Conservation (phyloP, 2,329 filamentous ascomycete species). For the Aspergillus awamori region DNA sequence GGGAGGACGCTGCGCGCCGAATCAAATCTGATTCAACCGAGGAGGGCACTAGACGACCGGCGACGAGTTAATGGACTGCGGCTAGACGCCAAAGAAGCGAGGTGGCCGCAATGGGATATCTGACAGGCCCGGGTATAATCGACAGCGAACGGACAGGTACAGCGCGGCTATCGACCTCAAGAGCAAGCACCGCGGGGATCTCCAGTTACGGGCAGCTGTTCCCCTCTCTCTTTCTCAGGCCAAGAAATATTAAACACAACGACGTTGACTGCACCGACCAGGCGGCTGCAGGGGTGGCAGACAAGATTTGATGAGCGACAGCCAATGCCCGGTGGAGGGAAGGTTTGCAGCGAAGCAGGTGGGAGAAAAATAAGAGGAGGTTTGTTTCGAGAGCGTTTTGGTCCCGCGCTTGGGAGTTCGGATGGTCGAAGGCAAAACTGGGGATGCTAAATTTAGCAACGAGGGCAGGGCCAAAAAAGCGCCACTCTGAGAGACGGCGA, state of each 20-base stretch:
- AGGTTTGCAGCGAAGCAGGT: constrained; percentile 13
- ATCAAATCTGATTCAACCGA: constrained; percentile 3
- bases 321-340: constrained; percentile 19
- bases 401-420: constrained; percentile 23
- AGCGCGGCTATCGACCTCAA: constrained; percentile 19
- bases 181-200: constrained; percentile 5
- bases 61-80: constrained; percentile 8
- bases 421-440: constrained; percentile 22
- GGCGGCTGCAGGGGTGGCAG: constrained; percentile 15
- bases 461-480: constrained; percentile 17
- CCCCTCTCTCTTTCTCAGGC: constrained; percentile 1
- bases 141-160: constrained; percentile 10
- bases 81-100: constrained; percentile 18
- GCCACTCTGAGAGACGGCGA: constrained; percentile 31
- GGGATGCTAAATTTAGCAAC: constrained; percentile 43
- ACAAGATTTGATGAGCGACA: constrained; percentile 10
- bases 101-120: constrained; percentile 12
- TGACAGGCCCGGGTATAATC: constrained; percentile 10
- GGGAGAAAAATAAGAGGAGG: not conserved
- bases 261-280: constrained; percentile 16
- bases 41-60: constrained; percentile 5
- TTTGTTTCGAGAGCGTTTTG: constrained; percentile 19
- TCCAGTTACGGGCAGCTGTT: constrained; percentile 2
- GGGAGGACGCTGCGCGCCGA: constrained; percentile 11
- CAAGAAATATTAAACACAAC: constrained; percentile 9